Base-by-base conservation (phyloP, 1,139 yeast genomes). In the Sugiyamaella japonica region DNA sequence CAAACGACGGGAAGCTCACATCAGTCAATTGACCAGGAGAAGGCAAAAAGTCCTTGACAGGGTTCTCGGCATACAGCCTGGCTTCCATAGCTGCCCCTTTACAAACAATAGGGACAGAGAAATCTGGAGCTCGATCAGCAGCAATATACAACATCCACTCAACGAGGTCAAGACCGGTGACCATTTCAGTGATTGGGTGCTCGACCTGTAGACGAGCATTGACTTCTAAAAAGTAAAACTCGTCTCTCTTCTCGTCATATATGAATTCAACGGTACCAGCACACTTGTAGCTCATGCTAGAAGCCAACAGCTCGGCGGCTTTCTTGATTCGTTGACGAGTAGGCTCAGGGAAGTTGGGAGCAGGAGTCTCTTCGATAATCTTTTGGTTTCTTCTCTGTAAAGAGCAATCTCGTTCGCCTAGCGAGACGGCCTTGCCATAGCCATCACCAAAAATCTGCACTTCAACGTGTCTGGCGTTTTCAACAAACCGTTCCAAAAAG, bases 191-290 rank as follows among this genome's bases (percentile, higher is more conserved):
- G 64, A 93, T 86, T 44, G 98, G 98, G 71, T 93, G 98, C 74
- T 93, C 99, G 48, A 93, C 99, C 74, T 93, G 99, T 63, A 93
- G 80, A 71, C 99, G 84, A 9, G 99, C 96, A 70, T 93, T 93
- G 64, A 93, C 97, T 73, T 93, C 99, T 67, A 93, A 77, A 74
- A 93, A 93, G 76, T 91, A 93, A 70, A 90, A 93, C 68, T 86
- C 95, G 66, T 90, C 95, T 63, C 95, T 77, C 55, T 70, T 76
- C 66, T 86, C 86, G 68, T 93, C 98, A 66, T 89, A 91, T 64
- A 93, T 91, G 69, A 85, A 93, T 73, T 93, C 99, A 63, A 93
- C 96, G 7, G 99, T 93, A 70, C 98, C 99, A 48, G 98, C 98
- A 73, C 97, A 84, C 73, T 88, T 89, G 75, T 93, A 93, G 63